Evolutionary conservation across 257 asterid species (phyloP), one percentile per base, ranked within the genome.

Genomic region (Capsicum pubescens): DNA sequence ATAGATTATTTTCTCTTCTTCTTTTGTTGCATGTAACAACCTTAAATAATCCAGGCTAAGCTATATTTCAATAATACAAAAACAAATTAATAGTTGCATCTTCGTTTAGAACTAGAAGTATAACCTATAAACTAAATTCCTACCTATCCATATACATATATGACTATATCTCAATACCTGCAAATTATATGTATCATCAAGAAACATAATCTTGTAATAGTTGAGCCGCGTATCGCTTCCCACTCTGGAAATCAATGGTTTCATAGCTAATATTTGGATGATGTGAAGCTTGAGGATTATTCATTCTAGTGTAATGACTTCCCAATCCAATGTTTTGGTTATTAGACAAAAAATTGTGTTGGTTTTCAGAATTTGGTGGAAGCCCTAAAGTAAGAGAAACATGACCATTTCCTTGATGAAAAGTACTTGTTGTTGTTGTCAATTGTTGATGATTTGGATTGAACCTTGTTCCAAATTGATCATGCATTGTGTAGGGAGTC

Each of bases 161-260:
- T 3, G 8, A 50, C 61, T 21, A 74, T 8, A 50, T 26, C 46
- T 74, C 61, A 21, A 74, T 52, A 13, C 63, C 60, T 48, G 60
- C 19, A 74, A 74, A 48, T 50, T 50, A 17, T 76, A 76, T 70
- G 5, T 44, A 71, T 88, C 84, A 76, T 88, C 86, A 93, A 80
- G 98, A 88, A 8, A 94, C 98, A 72, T 91, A 95, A 91, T 95
- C 98, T 4, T 94, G 98, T 92, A 95, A 78, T 88, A 95, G 81
- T 83, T 92, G 97, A 3, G 98, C 93, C 1, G 94, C 94, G 21
- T 91, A 95, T 84, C 95, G 89, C 89, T 95, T 95, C 10, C 97
- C 90, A 82, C 85, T 90, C 90, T 94, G 98, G 80, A 93, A 85
- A 91, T 90, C 92, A 83, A 94, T 85, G 85, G 68, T 91, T 81